Base-by-base conservation (phyloP, 1,139 yeast species). In the Yamadazyma dushanensis region DNA sequence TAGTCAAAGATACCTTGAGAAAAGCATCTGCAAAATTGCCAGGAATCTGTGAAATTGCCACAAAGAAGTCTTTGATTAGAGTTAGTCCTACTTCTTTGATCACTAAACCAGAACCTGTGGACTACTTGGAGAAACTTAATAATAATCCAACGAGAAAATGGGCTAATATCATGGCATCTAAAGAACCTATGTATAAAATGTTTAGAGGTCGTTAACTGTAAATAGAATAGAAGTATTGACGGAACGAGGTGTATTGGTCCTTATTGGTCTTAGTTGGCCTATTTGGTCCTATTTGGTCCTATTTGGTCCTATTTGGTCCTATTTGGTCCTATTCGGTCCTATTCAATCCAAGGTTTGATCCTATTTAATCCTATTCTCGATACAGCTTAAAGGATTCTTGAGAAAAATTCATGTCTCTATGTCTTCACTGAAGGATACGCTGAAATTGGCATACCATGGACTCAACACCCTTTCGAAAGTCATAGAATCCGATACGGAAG, bases 11-110 rank as follows among this genome's bases (percentile, higher is more conserved):
- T 51, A 95, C 96, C 1, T 76, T 92, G 53, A 77, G 96, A 59
- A 86, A 88, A 57, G 97, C 97, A 2, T 83, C 94, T 23, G 90
- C 83, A 47, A 92, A 90, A 60, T 73, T 92, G 39, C 98, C 99
- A 0, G 97, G 98, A 8, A 75, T 80, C 32, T 89, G 84, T 63
- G 97, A 92, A 61, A 83, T 92, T 53, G 80, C 92, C 37, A 80
- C 82, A 32, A 74, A 70, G 38, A 78, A 74, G 13, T 76, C 86
- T 8, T 69, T 76, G 40, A 77, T 89, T 24, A 78, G 95, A 66
- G 83, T 83, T 9, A 90, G 97, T 25, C 69, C 88, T 37, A 63
- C 77, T 53, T 50, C 51, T 29, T 61, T 63, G 40, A 59, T 68
- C 16, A 66, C 73, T 28, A 69, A 63, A 32, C 73, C 77, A 1